These are phyloP conservation scores for Bonnemaisonia californica DNA, from an alignment of 31 red algal genomes.

Conservation along the genomic window DNA sequence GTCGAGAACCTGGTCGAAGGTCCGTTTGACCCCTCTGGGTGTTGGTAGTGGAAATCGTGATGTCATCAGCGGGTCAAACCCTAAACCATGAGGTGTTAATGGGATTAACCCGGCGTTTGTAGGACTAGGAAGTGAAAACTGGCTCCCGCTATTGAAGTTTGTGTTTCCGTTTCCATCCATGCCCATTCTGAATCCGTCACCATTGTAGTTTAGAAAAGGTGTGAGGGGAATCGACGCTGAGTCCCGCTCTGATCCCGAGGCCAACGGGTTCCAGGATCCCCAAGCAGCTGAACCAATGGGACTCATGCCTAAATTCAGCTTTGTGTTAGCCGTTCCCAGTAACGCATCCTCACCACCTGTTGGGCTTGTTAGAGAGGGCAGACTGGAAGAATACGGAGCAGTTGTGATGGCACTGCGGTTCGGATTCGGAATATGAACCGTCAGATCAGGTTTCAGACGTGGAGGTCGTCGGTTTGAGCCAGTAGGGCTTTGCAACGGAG, in stretches of 20 bases:
- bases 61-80: background rate
- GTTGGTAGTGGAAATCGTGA: background rate
- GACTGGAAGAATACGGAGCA: background rate
- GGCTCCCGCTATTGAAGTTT: background rate
- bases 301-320: slow-evolving; percentile 16
- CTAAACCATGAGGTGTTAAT: slow-evolving; percentile 3
- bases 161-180: background rate
- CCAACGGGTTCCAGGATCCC: slow-evolving; percentile 13
- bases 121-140: slow-evolving; percentile 33
- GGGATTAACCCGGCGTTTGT: slow-evolving; percentile 43
- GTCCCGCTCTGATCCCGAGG: slow-evolving; percentile 9
- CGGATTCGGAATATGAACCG: background rate
- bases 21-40: background rate
- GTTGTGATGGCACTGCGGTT: background rate
- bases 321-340: background rate
- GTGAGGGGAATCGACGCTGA: background rate
- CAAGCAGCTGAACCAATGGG: slow-evolving; percentile 3
- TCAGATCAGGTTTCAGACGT: background rate
- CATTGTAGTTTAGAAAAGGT: slow-evolving; percentile 26
- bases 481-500: background rate
- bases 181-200: background rate
- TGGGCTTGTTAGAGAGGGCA: slow-evolving; percentile 11
- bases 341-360: slow-evolving; percentile 12
- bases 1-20: background rate
- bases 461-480: background rate